Base-by-base conservation (phyloP, 2,329 filamentous ascomycete species). In the Fusarium falciforme region DNA sequence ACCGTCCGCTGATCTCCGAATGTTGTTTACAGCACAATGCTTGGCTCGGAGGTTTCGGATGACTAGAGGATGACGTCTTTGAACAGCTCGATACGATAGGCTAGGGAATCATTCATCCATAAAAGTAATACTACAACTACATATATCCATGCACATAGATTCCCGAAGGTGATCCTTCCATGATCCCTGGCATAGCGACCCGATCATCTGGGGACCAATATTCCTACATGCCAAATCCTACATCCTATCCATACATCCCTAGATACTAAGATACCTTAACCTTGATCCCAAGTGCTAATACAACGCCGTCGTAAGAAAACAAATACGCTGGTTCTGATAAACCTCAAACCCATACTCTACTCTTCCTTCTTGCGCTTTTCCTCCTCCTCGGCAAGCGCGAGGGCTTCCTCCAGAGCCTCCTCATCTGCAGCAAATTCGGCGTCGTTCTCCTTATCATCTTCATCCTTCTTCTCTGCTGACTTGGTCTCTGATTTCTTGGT, bases 361-460 rank as follows among this genome's bases (percentile, higher is more conserved):
- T 44, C 57, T 33, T 47, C 52, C 33, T 72, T 58, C 42, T 75
- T 75, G 38, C 73, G 73, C 36, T 77, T 71, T 57, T 68, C 67
- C 57, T 79, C 73, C 57, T 80, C 75, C 54, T 82, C 81, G 6
- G 81, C 79, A 31, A 80, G 57, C 54, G 71, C 79, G 44, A 84
- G 68, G 12, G 80, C 82, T 68, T 83, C 82, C 42, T 82, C 81
- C 4, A 84, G 68, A 14, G 81, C 82, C 40, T 80, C 82, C 61
- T 84, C 82, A 29, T 83, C 83, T 49, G 83, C 82, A 12, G 35
- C 64, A 66, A 61, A 75, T 4, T 82, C 79, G n/a, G 78, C 77
- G 8, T 83, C 80, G 33, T 77, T 80, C 42, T 80, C 80, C 44
- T 76, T 74, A 16, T 69, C 67, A 8, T 71, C 61, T 36, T 60